Base-by-base conservation (phyloP, 106 monocot species). In the Dendrobium huoshanense region DNA sequence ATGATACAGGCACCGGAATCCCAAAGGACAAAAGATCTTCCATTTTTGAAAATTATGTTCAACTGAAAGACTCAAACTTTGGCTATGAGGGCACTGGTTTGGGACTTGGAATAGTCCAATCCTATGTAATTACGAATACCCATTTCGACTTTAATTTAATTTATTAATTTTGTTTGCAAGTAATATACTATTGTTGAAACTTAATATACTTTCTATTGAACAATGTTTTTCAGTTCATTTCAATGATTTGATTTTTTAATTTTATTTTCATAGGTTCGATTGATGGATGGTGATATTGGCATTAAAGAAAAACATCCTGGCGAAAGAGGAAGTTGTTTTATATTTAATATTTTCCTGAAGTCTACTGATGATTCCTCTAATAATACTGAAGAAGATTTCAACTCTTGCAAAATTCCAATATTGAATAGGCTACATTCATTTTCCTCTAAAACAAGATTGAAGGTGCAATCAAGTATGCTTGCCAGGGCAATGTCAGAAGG, bases 31-130 rank as follows among this genome's bases (percentile, higher is more conserved):
- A 91, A 78, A 87, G 87, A 80, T 80, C 78, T 29, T 93, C 93
- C 18, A 83, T 95, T 18, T 99, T 99, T 81, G 95, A 99, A 75
- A 95, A 99, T 54, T 99, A 91, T 84, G 82, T 99, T 79, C 99
- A 95, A 82, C 90, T 99, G 7, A 91, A 88, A 42, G 93, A 90
- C 70, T 74, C 80, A 9, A 22, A 72, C 20, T 37, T 24, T 40
- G 87, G 67, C 9, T 86, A 84, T 10, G 90, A 88, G 82, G 99
- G 99, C 77, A 95, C 99, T 58, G 98, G 95, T 44, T 79, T 99
- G 67, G 99, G 99, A 20, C 93, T 99, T 80, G 99, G 99, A 31
- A 95, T 99, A 47, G 99, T 95, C 49, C 92, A 93, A 83, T 99
- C 95, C 16, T 93, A 75, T 83, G 95, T 98, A 79, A 90, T 91